Conservation (phyloP, 495 filamentous ascomycete genomes). For the Daldinia decipiens region DNA sequence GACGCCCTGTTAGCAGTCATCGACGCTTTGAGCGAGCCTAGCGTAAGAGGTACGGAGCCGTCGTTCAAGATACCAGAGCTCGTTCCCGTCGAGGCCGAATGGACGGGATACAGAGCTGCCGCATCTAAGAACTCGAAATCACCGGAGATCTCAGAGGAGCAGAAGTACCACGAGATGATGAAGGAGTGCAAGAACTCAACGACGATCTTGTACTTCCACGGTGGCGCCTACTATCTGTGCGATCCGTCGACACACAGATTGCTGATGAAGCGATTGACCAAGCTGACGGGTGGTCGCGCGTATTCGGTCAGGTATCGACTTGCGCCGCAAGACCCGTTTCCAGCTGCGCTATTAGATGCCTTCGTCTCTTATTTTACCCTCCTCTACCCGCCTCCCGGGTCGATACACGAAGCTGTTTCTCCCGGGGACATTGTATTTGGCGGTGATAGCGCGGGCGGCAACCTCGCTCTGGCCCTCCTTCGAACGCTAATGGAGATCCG, state of each 20-base stretch:
- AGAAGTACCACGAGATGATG: conserved; percentile 78
- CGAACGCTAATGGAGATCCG: conserved; percentile 78
- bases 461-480: conserved; percentile 75
- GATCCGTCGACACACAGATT: conserved; percentile 75
- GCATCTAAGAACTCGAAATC: conserved; percentile 64
- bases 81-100: conserved; percentile 79
- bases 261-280: conserved; percentile 60
- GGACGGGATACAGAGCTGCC: conserved; percentile 77
- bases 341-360: conserved; percentile 84
- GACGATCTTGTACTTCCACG: conserved; percentile 88
- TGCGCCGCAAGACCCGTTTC: conserved; percentile 85
- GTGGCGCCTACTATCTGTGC: conserved; percentile 84
- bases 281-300: conserved; percentile 65
- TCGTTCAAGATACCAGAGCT: conserved; percentile 64
- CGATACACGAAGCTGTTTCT: conserved; percentile 74
- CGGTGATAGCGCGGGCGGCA: conserved; percentile 91
- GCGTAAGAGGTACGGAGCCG: conserved; percentile 51
- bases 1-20: conserved; percentile 72
- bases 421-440: conserved; percentile 78
- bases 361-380: conserved; percentile 83
- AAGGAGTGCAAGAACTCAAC: conserved; percentile 71
- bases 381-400: conserved; percentile 78
- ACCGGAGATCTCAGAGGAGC: conserved; percentile 70
- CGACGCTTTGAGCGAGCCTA: conserved; percentile 64
- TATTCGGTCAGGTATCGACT: conserved; percentile 89